These are phyloP conservation scores for Toxicodendron radicans DNA, from an alignment of 345 rosid genomes.

Conservation along the genomic window DNA sequence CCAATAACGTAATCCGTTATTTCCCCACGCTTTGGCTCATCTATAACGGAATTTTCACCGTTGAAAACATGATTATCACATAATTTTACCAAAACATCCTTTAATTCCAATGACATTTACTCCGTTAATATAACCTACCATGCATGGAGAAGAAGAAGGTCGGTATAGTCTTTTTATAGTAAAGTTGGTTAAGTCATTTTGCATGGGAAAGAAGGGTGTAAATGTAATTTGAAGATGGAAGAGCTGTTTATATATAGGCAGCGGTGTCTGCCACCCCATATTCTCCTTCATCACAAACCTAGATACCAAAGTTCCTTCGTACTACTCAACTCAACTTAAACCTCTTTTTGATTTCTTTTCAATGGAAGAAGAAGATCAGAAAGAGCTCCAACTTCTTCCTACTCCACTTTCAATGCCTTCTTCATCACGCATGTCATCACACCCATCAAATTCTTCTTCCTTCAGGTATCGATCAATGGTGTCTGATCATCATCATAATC, in stretches of 20 bases:
- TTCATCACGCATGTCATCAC: constrained; percentile 32
- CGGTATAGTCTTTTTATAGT: constrained; percentile 7
- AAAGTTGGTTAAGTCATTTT: constrained; percentile 27
- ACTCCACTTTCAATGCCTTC: constrained; percentile 44
- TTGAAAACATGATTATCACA: background rate
- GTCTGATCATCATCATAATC: constrained; percentile 17
- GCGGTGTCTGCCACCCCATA: constrained; percentile 26
- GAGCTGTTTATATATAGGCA: constrained; percentile 35
- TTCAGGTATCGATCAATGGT: constrained; percentile 25
- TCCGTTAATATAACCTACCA: too few relatives aligned
- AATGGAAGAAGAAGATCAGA: constrained; percentile 64
- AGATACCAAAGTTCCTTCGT: background rate
- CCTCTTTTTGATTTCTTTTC: background rate
- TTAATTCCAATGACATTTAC: background rate
- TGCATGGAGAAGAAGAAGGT: background rate
- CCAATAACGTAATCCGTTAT: constrained; percentile 73
- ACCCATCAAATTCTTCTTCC: constrained; percentile 27
- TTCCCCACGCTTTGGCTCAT: constrained; percentile 34
- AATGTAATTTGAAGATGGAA: constrained; percentile 24
- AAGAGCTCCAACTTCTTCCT: constrained; percentile 85
- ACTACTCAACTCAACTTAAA: background rate
- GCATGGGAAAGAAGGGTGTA: constrained; percentile 34
- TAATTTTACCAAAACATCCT: constrained; percentile 31
- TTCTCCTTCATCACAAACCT: constrained; percentile 3
- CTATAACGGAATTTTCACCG: constrained; percentile 40